phyloP scores from a whole-genome alignment of 139 green algal genomes.

The Ostreobium quekettii region DNA sequence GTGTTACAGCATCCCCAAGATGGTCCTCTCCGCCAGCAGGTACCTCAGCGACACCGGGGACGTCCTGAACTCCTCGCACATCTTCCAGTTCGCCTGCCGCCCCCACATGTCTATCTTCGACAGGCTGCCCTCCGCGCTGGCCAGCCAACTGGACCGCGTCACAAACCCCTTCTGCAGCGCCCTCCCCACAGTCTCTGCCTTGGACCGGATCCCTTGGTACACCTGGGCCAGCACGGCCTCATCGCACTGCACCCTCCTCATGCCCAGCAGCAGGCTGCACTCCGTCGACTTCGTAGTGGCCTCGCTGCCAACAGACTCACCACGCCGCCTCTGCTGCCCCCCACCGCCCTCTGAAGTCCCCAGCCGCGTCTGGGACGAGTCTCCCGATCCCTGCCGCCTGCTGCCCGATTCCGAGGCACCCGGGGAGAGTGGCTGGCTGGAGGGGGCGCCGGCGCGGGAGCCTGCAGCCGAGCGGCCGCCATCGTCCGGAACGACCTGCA shows the following conservation, averaged over 20 bases:
- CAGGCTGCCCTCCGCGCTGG: not conserved
- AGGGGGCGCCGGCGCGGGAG: not conserved
- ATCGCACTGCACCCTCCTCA: slow-evolving; percentile 1
- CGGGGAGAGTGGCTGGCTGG: not conserved
- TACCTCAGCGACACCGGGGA: slow-evolving; percentile 14
- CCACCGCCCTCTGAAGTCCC: not conserved
- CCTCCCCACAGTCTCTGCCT: slow-evolving; percentile 1
- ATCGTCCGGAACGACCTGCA: not conserved
- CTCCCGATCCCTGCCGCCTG: not conserved
- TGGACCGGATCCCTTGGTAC: not conserved
- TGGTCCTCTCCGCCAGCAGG: too few species aligned
- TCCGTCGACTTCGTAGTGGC: too few species aligned
- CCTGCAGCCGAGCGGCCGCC: not conserved
- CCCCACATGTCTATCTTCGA: not conserved
- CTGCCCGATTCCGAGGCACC: not conserved
- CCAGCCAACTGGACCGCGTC: not conserved
- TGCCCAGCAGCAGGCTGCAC: slow-evolving; percentile 11
- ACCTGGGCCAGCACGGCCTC: slow-evolving; percentile 4
- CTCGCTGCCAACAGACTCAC: not conserved
- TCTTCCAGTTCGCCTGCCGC: not conserved
- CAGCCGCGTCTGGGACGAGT: not conserved
- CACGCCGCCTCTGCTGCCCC: too few species aligned
- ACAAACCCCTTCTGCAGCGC: slow-evolving; percentile 11
- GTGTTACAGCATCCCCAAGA: too few species aligned
- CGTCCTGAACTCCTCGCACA: not conserved